These are phyloP conservation scores for Wickerhamiella galacta DNA, from an alignment of 805 yeast species.

Conservation along the genomic window DNA sequence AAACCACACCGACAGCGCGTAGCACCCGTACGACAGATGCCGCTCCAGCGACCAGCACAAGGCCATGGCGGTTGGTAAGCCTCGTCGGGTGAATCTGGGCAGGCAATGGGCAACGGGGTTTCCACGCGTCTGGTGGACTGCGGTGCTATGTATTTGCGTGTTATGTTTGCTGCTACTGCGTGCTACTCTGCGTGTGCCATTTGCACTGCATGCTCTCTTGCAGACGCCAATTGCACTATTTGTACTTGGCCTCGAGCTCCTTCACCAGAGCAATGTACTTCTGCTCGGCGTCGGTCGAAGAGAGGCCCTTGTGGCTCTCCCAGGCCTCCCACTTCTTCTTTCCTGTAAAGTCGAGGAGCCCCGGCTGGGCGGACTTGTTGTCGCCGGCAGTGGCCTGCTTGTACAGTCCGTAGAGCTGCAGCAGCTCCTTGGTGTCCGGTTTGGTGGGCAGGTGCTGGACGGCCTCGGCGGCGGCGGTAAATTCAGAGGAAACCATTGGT, in stretches of 20 bases:
- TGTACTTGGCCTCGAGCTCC: constrained; percentile 14
- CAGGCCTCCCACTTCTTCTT: constrained; percentile 98
- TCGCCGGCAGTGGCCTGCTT: constrained; percentile 97
- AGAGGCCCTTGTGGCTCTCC: constrained; percentile 66
- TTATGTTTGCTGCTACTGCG: no score
- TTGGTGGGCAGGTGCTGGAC: constrained; percentile 58
- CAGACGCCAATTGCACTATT: no score
- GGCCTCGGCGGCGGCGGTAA: constrained; percentile 42
- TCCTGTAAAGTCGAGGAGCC: constrained; percentile 82
- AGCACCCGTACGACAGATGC: constrained; percentile 5
- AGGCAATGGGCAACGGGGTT: neutral
- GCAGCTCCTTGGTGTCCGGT: constrained; percentile 76
- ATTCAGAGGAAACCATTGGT: constrained; percentile 25
- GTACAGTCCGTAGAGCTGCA: constrained; percentile 77
- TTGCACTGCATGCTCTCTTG: no score
- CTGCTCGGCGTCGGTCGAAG: constrained; percentile 81
- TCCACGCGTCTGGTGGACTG: no score
- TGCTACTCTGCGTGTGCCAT: no score
- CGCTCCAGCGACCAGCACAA: constrained; percentile 8
- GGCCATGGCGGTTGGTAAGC: neutral
- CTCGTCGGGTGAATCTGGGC: neutral
- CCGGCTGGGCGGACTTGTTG: constrained; percentile 74
- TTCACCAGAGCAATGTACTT: constrained; percentile 31
- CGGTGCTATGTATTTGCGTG: no score
- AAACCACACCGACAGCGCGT: constrained; percentile 14